A percentile compares a stretch with the other conserved stretches of the same genome.
Evolutionary conservation across 768 basidiomycete genomes (phyloP).

Genomic region (Hygrocybe punicea): DNA sequence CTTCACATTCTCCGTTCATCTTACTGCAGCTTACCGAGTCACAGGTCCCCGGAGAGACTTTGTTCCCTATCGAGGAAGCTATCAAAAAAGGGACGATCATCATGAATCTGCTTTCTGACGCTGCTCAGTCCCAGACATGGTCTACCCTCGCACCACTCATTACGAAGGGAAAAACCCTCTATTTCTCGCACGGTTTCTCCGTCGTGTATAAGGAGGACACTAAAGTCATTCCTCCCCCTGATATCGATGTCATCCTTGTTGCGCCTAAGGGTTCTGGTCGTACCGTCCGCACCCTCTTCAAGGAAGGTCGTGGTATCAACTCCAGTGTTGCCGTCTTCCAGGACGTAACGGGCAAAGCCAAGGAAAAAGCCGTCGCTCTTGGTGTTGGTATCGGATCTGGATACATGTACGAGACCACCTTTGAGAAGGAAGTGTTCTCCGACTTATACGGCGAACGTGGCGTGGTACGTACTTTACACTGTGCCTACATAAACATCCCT

Average conservation of each 20-base stretch:
- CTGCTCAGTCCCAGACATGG: slow-evolving; percentile 99
- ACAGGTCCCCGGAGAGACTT: slow-evolving; percentile 91
- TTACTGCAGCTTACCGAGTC: slow-evolving; percentile 1
- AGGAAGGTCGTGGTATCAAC: slow-evolving; percentile 99
- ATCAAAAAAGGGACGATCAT: slow-evolving; percentile 95
- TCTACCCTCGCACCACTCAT: slow-evolving; percentile 83
- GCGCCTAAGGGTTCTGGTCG: slow-evolving; percentile 99
- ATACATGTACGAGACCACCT: slow-evolving; percentile 98
- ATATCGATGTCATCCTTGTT: slow-evolving; percentile 98
- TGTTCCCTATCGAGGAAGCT: slow-evolving; percentile 98
- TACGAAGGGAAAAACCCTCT: slow-evolving; percentile 99
- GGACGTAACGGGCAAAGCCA: slow-evolving; percentile 96
- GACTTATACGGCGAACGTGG: slow-evolving; percentile 99
- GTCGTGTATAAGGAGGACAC: slow-evolving; percentile 98
- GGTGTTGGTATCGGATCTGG: slow-evolving; percentile 95
- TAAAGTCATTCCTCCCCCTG: slow-evolving; percentile 82
- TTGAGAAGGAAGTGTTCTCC: slow-evolving; percentile 99
- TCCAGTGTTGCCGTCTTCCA: slow-evolving; percentile 93
- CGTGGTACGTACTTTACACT: slow-evolving; percentile 62
- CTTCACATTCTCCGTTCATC: slow-evolving; percentile 20
- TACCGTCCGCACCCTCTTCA: slow-evolving; percentile 99
- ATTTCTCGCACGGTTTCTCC: slow-evolving; percentile 99
- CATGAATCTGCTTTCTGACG: slow-evolving; percentile 99
- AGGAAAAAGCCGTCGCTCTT: slow-evolving; percentile 93
- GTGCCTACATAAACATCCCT: slow-evolving; percentile 4